A percentile compares a stretch with the other conserved stretches of the same genome.
Conservation (phyloP, 2,329 filamentous ascomycete genomes). For the Cytospora piceicola region DNA sequence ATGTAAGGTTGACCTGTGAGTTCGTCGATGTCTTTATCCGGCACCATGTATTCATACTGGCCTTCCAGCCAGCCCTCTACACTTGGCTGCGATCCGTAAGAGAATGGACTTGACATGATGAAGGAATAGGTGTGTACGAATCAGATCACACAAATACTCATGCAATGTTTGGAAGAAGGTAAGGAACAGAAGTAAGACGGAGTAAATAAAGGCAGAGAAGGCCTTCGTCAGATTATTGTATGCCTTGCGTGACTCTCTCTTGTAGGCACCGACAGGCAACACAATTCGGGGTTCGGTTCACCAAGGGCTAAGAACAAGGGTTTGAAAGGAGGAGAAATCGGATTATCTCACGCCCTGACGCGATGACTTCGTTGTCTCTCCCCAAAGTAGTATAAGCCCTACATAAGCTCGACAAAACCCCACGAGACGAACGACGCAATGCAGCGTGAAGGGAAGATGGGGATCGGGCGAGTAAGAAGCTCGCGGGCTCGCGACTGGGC, state of each 20-base stretch:
- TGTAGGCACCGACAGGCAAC: constrained; percentile 13
- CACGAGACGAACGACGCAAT: constrained; percentile 14
- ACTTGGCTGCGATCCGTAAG: constrained; percentile 12
- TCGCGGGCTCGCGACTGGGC: constrained; percentile 5
- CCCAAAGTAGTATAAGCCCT: no score
- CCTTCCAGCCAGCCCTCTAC: constrained; percentile 29
- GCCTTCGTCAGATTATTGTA: constrained; percentile 9
- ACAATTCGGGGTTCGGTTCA: background rate
- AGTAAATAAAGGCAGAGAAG: constrained; percentile 4
- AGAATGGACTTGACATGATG: constrained; percentile 22
- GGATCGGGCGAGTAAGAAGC: constrained; percentile 17
- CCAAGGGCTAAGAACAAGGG: constrained; percentile 1
- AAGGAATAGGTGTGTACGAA: background rate
- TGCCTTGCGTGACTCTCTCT: constrained; percentile 6
- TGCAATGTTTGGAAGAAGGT: background rate
- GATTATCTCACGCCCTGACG: no score
- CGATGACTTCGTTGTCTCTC: background rate
- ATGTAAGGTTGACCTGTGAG: constrained; percentile 10
- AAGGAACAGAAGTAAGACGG: background rate
- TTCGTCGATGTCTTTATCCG: constrained; percentile 21
- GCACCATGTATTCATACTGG: constrained; percentile 28
- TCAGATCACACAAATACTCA: background rate
- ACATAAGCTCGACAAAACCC: constrained; percentile 5
- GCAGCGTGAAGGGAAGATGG: constrained; percentile 6
- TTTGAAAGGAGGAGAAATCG: constrained; percentile 6